A percentile compares a stretch with the other conserved stretches of the same genome.
These are phyloP conservation scores for Yarrowia alimentaria DNA, from an alignment of 805 yeast species.

Conservation along the genomic window DNA sequence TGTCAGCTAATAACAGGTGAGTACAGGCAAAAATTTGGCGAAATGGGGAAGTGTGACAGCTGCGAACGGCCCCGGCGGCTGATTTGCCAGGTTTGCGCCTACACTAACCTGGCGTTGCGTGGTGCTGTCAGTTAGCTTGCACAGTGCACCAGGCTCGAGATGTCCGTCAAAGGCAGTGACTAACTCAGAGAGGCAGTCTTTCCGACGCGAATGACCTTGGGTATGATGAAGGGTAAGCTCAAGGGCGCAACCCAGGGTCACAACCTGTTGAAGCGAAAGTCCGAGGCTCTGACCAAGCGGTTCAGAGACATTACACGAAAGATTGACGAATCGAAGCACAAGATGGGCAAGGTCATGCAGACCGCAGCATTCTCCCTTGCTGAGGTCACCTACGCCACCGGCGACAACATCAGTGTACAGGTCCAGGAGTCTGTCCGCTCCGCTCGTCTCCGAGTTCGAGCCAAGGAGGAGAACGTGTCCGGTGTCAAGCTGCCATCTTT, in stretches of 20 bases:
- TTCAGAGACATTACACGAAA: slow-evolving; percentile 93
- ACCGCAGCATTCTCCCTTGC: slow-evolving; percentile 97
- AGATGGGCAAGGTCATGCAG: slow-evolving; percentile 98
- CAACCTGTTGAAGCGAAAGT: slow-evolving; percentile 86
- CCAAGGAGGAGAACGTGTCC: slow-evolving; percentile 92
- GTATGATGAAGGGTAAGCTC: slow-evolving; percentile 89
- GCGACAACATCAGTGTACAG: slow-evolving; percentile 92
- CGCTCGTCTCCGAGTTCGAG: slow-evolving; percentile 86
- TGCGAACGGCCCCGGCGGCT: no score
- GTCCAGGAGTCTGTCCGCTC: slow-evolving; percentile 87
- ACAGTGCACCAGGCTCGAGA: no score
- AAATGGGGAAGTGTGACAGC: neutral
- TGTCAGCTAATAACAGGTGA: slow-evolving; percentile 26
- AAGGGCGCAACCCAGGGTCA: slow-evolving; percentile 98
- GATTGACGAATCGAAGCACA: slow-evolving; percentile 91
- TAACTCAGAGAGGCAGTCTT: slow-evolving; percentile 81
- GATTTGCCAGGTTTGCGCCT: no score
- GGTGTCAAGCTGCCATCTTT: slow-evolving; percentile 95
- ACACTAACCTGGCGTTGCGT: no score
- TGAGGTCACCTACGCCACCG: slow-evolving; percentile 96
- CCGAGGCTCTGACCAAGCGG: slow-evolving; percentile 94
- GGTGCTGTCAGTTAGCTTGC: no score
- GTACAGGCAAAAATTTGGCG: neutral
- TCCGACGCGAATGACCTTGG: slow-evolving; percentile 96
- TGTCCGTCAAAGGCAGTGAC: neutral